A percentile compares a stretch with the other conserved stretches of the same genome.
These are phyloP conservation scores for Cercospora beticola DNA, from an alignment of 2,329 filamentous ascomycete genomes.

Conservation along the genomic window DNA sequence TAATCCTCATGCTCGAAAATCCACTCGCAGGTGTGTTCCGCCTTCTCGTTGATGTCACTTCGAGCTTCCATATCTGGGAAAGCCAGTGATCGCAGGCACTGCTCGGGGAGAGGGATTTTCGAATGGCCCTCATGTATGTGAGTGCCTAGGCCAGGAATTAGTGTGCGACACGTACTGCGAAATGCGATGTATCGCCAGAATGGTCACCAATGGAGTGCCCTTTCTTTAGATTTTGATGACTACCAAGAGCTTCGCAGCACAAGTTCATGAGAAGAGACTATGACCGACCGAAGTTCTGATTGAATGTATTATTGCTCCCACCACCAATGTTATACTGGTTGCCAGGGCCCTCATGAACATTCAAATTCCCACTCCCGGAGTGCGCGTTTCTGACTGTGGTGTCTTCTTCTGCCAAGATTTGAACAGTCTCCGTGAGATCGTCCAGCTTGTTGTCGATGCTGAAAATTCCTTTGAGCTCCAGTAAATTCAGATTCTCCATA, in stretches of 20 bases:
- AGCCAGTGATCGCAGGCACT: not conserved
- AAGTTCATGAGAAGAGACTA: not conserved
- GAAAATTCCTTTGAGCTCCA: not conserved
- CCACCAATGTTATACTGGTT: not conserved
- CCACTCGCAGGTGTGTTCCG: not conserved
- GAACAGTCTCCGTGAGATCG: not conserved
- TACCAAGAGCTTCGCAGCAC: not conserved
- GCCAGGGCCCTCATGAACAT: not conserved
- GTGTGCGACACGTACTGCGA: not conserved
- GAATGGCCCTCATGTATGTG: not conserved
- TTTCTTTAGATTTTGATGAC: no score
- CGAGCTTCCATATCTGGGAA: not conserved
- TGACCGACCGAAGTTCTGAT: no score
- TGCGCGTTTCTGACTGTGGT: not conserved
- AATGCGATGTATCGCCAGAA: no score
- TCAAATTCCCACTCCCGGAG: not conserved
- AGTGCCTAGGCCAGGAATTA: not conserved
- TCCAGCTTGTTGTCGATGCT: not conserved
- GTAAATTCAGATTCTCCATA: not conserved
- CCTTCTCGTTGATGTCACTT: not conserved
- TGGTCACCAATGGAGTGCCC: no score
- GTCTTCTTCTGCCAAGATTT: not conserved
- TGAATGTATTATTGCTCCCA: no score
- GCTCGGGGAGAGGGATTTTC: not conserved
- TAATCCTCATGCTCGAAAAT: not conserved